Evolutionary conservation across 306 rosid species (phyloP).

Genomic region (Morella rubra): DNA sequence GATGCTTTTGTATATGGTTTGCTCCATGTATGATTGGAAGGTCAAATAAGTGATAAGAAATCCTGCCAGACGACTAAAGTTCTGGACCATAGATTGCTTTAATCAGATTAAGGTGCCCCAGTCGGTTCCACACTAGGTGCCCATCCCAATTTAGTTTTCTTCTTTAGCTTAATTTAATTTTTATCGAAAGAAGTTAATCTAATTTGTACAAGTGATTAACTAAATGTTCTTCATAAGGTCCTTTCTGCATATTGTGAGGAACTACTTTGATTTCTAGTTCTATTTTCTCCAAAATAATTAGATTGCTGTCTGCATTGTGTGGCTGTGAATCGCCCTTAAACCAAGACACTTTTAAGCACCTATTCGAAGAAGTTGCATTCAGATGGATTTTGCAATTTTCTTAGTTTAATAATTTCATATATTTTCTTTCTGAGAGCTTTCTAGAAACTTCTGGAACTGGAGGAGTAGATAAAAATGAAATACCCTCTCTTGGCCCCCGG

Average conservation of each 20-base stretch:
- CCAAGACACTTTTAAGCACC: too few species aligned
- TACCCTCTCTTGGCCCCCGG: too few species aligned
- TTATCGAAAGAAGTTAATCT: not conserved
- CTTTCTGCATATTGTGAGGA: not conserved
- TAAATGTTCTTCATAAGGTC: not conserved
- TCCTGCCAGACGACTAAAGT: not conserved
- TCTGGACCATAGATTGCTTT: not conserved
- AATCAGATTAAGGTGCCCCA: not conserved
- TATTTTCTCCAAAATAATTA: not conserved
- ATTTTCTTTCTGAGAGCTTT: not conserved
- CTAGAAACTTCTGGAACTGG: not conserved
- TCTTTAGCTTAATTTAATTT: not conserved
- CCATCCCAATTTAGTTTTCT: not conserved
- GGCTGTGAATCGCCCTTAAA: not conserved
- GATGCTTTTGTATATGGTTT: not conserved
- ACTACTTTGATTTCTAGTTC: not conserved
- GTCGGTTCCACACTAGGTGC: not conserved
- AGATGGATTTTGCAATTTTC: not conserved
- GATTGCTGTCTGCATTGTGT: not conserved
- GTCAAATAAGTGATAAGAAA: not conserved
- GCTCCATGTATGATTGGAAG: not conserved
- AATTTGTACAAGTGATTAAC: not conserved
- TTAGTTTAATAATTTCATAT: too few species aligned
- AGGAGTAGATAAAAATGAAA: not conserved
- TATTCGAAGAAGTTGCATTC: too few species aligned